These are phyloP conservation scores for Fusarium sp. DNA, from an alignment of 2,329 filamentous ascomycete species.

Conservation along the genomic window DNA sequence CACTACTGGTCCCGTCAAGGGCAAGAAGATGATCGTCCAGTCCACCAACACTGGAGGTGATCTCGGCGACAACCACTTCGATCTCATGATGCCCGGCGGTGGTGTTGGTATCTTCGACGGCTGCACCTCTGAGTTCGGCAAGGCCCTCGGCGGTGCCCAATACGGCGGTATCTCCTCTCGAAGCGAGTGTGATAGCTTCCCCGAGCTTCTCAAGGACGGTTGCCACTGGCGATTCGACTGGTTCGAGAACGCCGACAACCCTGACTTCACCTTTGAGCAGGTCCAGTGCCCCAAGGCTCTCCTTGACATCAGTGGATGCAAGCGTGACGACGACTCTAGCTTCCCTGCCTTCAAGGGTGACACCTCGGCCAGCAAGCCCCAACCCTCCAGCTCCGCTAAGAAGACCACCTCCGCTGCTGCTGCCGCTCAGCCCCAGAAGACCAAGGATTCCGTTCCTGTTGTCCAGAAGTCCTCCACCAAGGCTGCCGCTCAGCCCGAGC, in stretches of 20 bases:
- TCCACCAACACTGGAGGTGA: conserved; percentile 71
- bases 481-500: conserved; percentile 1
- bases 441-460: conserved; percentile 15
- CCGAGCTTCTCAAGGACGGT: conserved; percentile 63
- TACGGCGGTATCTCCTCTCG: conserved; percentile 67
- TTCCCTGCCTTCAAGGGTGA: conserved; percentile 42
- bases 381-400: conserved; percentile 2
- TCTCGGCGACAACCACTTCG: conserved; percentile 67
- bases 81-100: conserved; percentile 66
- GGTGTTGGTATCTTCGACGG: conserved; percentile 65
- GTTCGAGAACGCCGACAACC: conserved; percentile 69
- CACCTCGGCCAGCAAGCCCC: conserved; percentile 19
- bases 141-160: conserved; percentile 59
- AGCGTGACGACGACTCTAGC: conserved; percentile 45
- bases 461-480: conserved; percentile 27
- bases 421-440: conserved; percentile 12
- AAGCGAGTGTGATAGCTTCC: conserved; percentile 63
- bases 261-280: conserved; percentile 63
- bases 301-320: conserved; percentile 53
- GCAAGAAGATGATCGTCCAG: conserved; percentile 73
- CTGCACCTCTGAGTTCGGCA: conserved; percentile 59
- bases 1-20: conserved; percentile 60
- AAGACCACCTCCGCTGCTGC: neutral
- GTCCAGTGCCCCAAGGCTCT: conserved; percentile 65
- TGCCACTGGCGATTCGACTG: conserved; percentile 74